Conservation (phyloP, 2,329 filamentous ascomycete genomes). For the Aspergillus pseudoglaucus region DNA sequence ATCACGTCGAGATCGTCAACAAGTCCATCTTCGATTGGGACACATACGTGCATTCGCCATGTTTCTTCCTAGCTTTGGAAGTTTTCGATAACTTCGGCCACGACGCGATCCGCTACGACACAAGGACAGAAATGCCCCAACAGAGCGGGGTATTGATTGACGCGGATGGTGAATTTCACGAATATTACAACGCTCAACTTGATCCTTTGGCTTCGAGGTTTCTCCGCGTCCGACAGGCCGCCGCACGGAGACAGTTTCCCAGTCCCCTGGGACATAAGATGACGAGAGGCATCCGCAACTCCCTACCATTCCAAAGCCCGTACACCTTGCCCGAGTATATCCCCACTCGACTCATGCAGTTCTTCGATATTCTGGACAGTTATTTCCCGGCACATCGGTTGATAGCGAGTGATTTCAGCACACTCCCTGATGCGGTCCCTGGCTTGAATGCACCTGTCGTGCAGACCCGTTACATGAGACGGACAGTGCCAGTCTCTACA, state of each 20-base stretch:
- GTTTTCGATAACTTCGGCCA: slow-evolving; percentile 99
- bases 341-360: slow-evolving; percentile 89
- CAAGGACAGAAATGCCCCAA: slow-evolving; percentile 69
- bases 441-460: slow-evolving; percentile 92
- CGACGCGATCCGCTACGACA: slow-evolving; percentile 87
- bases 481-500: slow-evolving; percentile 82
- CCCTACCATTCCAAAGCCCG: slow-evolving; percentile 66
- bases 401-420: slow-evolving; percentile 84
- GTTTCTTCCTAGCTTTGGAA: slow-evolving; percentile 96
- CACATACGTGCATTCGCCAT: slow-evolving; percentile 78
- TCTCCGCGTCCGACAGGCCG: slow-evolving; percentile 74
- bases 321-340: slow-evolving; percentile 85
- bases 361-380: slow-evolving; percentile 82
- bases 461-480: slow-evolving; percentile 82
- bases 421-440: slow-evolving; percentile 70
- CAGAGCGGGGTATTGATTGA: slow-evolving; percentile 89
- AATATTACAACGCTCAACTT: slow-evolving; percentile 77
- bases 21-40: slow-evolving; percentile 92
- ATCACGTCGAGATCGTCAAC: slow-evolving; percentile 92
- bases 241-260: slow-evolving; percentile 43
- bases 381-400: slow-evolving; percentile 89
- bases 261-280: slow-evolving; percentile 42
- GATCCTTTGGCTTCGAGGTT: slow-evolving; percentile 80
- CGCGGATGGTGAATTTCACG: slow-evolving; percentile 78
- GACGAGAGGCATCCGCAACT: slow-evolving; percentile 56